Evolutionary conservation across 1,284 basidiomycete species (phyloP).

Genomic region (Ceratobasidium sp.): DNA sequence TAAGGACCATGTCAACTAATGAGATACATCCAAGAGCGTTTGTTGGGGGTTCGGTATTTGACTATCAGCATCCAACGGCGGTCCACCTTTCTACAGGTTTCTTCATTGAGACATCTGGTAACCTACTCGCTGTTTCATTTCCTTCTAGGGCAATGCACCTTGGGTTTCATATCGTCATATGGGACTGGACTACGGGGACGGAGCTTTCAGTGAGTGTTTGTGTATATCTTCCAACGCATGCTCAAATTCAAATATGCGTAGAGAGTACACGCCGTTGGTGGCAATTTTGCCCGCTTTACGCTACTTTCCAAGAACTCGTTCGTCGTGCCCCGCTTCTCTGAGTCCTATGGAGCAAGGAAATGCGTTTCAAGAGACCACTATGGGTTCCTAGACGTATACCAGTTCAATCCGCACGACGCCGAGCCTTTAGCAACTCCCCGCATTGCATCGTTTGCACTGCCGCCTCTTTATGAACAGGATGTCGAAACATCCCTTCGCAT

Average conservation of each 20-base stretch:
- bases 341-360: background rate
- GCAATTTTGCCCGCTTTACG: conserved; percentile 1
- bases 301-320: conserved; percentile 23
- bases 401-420: background rate
- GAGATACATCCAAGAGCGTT: conserved; percentile 4
- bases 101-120: background rate
- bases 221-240: background rate
- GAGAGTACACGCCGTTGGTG: background rate
- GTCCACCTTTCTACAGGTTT: background rate
- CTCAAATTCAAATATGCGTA: background rate
- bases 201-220: conserved; percentile 14
- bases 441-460: conserved; percentile 22
- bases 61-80: background rate
- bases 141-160: conserved; percentile 1
- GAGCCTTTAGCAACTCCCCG: background rate
- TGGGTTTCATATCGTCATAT: conserved; percentile 15
- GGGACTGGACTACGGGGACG: conserved; percentile 43
- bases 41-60: conserved; percentile 2
- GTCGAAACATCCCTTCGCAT: background rate
- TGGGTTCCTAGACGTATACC: conserved; percentile 11
- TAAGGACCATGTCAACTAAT: conserved; percentile 25
- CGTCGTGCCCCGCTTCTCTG: conserved; percentile 1
- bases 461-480: background rate
- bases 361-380: background rate
- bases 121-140: conserved; percentile 16